A percentile compares a stretch with the other conserved stretches of the same genome.
Conservation (phyloP, 1,284 basidiomycete genomes). For the Pseudozyma sp. region DNA sequence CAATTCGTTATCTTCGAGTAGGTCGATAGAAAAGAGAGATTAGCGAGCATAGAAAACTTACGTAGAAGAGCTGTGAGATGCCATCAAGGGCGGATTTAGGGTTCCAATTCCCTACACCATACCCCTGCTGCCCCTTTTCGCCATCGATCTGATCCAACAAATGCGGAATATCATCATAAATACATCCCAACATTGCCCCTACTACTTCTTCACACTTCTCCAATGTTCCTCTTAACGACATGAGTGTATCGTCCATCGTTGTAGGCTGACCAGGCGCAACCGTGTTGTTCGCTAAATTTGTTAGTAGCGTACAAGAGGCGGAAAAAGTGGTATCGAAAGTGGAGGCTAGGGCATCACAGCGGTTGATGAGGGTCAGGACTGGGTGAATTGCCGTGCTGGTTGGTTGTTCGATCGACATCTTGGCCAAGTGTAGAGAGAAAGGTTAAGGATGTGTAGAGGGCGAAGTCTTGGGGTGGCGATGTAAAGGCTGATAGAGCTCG, state of each 20-base stretch:
- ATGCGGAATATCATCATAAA: constrained; percentile 36
- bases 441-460: too few species aligned
- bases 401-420: background rate
- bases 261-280: background rate
- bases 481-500: too few species aligned
- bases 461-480: too few species aligned
- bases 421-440: too few species aligned
- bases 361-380: constrained; percentile 37
- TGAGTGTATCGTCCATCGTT: constrained; percentile 20
- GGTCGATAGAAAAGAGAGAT: background rate
- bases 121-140: background rate
- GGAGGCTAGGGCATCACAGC: constrained; percentile 34
- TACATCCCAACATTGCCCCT: constrained; percentile 16
- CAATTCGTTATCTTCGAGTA: background rate
- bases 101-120: constrained; percentile 42
- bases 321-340: constrained; percentile 28
- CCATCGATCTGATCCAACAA: constrained; percentile 56
- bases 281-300: background rate
- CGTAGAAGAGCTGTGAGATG: constrained; percentile 61
- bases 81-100: constrained; percentile 55
- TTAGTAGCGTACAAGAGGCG: constrained; percentile 9
- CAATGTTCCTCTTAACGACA: constrained; percentile 15
- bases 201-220: constrained; percentile 29
- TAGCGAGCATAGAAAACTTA: constrained; percentile 24
- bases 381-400: constrained; percentile 19